These are phyloP conservation scores for Naumovozyma baii DNA, from an alignment of 805 yeast genomes.

Conservation along the genomic window DNA sequence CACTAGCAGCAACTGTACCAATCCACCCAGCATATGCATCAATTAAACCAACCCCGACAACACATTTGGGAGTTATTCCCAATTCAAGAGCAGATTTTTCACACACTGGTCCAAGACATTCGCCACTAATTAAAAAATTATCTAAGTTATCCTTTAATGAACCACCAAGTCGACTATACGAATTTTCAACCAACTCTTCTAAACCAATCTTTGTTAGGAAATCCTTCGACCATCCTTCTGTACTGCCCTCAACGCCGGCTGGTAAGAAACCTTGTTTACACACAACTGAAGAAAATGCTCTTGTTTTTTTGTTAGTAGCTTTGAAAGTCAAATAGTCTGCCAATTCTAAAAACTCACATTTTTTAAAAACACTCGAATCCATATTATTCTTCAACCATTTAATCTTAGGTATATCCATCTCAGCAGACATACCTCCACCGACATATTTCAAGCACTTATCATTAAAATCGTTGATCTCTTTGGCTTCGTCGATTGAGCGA, in stretches of 20 bases:
- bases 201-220: slow-evolving; percentile 62
- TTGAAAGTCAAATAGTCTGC: slow-evolving; percentile 86
- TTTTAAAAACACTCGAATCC: slow-evolving; percentile 47
- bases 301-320: slow-evolving; percentile 79
- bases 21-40: slow-evolving; percentile 99
- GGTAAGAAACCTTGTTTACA: slow-evolving; percentile 96
- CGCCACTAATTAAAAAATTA: slow-evolving; percentile 75
- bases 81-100: slow-evolving; percentile 64
- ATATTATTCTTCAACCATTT: slow-evolving; percentile 88
- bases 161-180: slow-evolving; percentile 78
- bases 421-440: slow-evolving; percentile 96
- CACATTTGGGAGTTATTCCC: slow-evolving; percentile 70
- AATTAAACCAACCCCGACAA: slow-evolving; percentile 91
- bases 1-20: slow-evolving; percentile 91
- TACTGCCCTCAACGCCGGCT: slow-evolving; percentile 77
- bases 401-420: slow-evolving; percentile 96
- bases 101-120: slow-evolving; percentile 66
- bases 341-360: slow-evolving; percentile 79
- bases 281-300: slow-evolving; percentile 83
- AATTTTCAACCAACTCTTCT: slow-evolving; percentile 66
- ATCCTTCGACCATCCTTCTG: slow-evolving; percentile 82
- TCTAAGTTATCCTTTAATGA: slow-evolving; percentile 40
- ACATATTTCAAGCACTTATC: slow-evolving; percentile 81
- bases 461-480: slow-evolving; percentile 66
- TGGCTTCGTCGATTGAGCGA: slow-evolving; percentile 76